A percentile compares a stretch with the other conserved stretches of the same genome.
Evolutionary conservation across 2,329 filamentous ascomycete species (phyloP).

Genomic region (Fusarium phyllophilum): DNA sequence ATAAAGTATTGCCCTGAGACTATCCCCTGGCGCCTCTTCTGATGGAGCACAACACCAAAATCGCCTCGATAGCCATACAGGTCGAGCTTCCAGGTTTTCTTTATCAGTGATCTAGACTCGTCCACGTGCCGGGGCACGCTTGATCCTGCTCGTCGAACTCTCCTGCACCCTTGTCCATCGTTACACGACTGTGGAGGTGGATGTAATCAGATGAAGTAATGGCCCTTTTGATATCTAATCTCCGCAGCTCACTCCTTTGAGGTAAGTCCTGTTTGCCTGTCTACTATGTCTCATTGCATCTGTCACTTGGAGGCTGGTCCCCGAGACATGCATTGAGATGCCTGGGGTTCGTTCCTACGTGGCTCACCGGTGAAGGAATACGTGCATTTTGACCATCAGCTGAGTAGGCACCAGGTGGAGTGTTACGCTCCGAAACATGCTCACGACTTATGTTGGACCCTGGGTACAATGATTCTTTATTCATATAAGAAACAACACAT

Average conservation of each 20-base stretch:
- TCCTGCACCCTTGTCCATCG: conserved; percentile 8
- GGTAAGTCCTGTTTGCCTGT: neutral
- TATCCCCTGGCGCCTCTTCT: neutral
- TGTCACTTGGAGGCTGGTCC: conserved; percentile 20
- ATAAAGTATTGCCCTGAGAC: neutral
- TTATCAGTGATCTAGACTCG: neutral
- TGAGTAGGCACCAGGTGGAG: neutral
- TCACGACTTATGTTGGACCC: neutral
- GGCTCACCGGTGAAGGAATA: conserved; percentile 21
- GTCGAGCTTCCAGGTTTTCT: neutral
- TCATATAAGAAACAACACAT: conserved; percentile 7
- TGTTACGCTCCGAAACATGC: conserved; percentile 2
- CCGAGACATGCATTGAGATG: conserved; percentile 30
- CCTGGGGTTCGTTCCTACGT: conserved; percentile 7
- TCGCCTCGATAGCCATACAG: conserved; percentile 8
- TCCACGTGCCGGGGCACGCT: conserved; percentile 17
- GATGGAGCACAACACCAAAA: neutral
- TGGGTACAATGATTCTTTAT: conserved; percentile 4
- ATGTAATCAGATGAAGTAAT: conserved; percentile 2
- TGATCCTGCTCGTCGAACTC: neutral
- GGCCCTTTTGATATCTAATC: conserved; percentile 17
- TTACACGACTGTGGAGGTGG: conserved; percentile 16
- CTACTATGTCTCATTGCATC: conserved; percentile 7
- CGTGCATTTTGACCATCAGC: conserved; percentile 8
- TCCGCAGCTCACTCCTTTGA: neutral